phyloP scores from a whole-genome alignment of 2,329 filamentous ascomycete genomes.

The Calycina herbarum region DNA sequence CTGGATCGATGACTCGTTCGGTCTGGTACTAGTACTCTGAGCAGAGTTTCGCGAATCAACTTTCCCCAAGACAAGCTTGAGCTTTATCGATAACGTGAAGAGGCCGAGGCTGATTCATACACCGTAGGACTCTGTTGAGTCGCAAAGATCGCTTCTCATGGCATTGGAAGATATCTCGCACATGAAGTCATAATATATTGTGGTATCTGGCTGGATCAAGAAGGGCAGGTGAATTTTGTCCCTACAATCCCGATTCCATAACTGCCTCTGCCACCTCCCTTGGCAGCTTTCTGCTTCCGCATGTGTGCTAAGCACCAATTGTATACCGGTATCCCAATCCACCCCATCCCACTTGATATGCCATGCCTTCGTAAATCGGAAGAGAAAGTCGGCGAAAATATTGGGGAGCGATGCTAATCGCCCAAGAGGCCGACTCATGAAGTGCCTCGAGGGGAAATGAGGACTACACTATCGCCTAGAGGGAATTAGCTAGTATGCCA shows the following conservation, averaged over 20 bases:
- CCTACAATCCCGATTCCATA: not conserved
- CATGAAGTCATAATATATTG: slow-evolving; percentile 1
- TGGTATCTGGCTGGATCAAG: not conserved
- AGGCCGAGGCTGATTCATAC: slow-evolving; percentile 7
- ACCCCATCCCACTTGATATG: not conserved
- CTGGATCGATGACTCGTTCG: slow-evolving; percentile 14
- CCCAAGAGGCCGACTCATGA: slow-evolving; percentile 24
- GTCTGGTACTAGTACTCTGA: slow-evolving; percentile 16
- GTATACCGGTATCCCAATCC: not conserved
- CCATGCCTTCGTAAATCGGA: not conserved
- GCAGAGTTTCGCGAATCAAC: not conserved
- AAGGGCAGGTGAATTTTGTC: not conserved
- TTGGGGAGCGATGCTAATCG: not conserved
- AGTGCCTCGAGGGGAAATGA: slow-evolving; percentile 58
- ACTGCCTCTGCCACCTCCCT: not conserved
- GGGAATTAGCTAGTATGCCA: not conserved
- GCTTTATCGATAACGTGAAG: slow-evolving; percentile 37
- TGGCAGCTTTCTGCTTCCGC: not conserved
- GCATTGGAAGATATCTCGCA: not conserved
- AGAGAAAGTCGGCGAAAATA: not conserved
- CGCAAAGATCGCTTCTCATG: not conserved
- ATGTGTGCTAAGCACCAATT: not conserved
- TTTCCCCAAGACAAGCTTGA: slow-evolving; percentile 9
- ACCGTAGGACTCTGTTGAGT: not conserved
- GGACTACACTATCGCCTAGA: slow-evolving; percentile 69